A percentile compares a stretch with the other conserved stretches of the same genome.
Evolutionary conservation across 2,329 filamentous ascomycete genomes (phyloP).

Genomic region (Fusarium phyllophilum): DNA sequence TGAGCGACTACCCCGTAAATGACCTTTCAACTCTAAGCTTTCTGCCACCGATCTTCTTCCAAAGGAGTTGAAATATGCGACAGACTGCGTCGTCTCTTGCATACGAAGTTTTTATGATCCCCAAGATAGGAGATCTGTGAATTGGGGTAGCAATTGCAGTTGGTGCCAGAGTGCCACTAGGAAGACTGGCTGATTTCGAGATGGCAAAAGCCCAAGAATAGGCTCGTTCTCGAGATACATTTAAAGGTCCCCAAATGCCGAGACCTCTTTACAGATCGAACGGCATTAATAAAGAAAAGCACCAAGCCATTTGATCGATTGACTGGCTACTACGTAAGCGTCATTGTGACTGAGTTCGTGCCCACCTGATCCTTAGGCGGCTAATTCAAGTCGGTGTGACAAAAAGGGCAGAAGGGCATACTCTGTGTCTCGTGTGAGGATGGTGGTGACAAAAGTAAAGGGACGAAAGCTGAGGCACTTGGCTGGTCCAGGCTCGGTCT

Average conservation of each 20-base stretch:
- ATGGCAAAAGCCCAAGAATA: not conserved
- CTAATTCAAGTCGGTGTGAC: constrained; percentile 18
- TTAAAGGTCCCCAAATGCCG: not conserved
- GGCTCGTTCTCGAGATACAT: not conserved
- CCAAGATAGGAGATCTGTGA: not conserved
- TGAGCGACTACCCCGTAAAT: not conserved
- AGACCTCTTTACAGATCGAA: not conserved
- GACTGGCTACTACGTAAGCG: not conserved
- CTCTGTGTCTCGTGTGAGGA: not conserved
- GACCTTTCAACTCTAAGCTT: not conserved
- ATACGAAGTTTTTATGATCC: not conserved
- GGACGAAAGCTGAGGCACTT: constrained; percentile 4
- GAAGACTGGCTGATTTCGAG: not conserved
- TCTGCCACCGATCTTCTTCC: not conserved
- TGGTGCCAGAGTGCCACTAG: not conserved
- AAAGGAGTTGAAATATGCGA: not conserved
- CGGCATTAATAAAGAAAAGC: not conserved
- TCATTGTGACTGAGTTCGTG: constrained; percentile 1
- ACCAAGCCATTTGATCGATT: not conserved
- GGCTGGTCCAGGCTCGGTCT: constrained; percentile 10
- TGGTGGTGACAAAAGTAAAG: not conserved
- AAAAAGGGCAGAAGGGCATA: not conserved
- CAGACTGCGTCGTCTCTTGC: not conserved
- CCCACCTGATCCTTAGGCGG: not conserved
- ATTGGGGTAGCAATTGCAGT: not conserved